Conservation (phyloP, 169 alveolate species). For the Cryptosporidium baileyi region DNA sequence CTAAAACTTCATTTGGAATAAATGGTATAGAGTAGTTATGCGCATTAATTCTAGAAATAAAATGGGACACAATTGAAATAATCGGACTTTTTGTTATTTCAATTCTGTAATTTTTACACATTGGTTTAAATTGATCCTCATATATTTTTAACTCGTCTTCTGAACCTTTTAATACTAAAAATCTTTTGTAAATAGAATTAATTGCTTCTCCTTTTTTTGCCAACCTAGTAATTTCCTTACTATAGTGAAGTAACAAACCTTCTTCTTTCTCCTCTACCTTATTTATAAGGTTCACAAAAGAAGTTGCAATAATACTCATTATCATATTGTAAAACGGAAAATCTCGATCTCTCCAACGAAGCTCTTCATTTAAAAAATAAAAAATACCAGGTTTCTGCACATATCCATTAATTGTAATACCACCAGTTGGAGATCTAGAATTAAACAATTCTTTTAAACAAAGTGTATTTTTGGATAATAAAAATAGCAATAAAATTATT, state of each 20-base stretch:
- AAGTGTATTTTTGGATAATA: too few relatives aligned
- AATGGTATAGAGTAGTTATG: slow-evolving; percentile 22
- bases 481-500: too few relatives aligned
- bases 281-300: slow-evolving; percentile 12
- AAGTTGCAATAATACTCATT: slow-evolving; percentile 31
- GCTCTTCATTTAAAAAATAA: slow-evolving; percentile 51
- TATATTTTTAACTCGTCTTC: slow-evolving; percentile 31
- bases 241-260: slow-evolving; percentile 27
- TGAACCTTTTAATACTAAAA: slow-evolving; percentile 47
- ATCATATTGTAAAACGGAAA: slow-evolving; percentile 51
- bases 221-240: slow-evolving; percentile 19
- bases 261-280: slow-evolving; percentile 30
- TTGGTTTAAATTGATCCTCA: slow-evolving; percentile 60
- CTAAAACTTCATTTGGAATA: slow-evolving; percentile 53
- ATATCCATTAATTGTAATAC: slow-evolving; percentile 56
- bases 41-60: slow-evolving; percentile 33
- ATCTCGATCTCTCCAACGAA: slow-evolving; percentile 68
- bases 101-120: slow-evolving; percentile 21
- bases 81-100: slow-evolving; percentile 56
- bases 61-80: slow-evolving; percentile 44
- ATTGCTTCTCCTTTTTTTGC: slow-evolving; percentile 50
- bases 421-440: slow-evolving; percentile 58
- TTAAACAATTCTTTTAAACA: neutral
- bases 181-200: slow-evolving; percentile 36
- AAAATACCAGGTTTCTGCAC: slow-evolving; percentile 60